Evolutionary conservation across 768 basidiomycete genomes (phyloP).

Genomic region (Trametes meyenii): DNA sequence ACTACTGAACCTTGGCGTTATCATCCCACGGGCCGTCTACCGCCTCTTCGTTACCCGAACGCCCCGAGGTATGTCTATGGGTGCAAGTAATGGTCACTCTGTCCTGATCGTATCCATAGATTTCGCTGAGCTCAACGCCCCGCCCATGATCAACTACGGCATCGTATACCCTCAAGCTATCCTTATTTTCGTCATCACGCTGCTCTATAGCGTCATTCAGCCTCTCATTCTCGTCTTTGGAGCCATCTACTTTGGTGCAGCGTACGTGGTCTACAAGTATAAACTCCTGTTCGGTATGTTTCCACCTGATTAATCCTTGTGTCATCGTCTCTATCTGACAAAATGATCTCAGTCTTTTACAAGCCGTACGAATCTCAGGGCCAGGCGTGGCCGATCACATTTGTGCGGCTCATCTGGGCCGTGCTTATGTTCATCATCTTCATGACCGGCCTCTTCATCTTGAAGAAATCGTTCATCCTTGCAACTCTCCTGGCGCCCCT

Average conservation of each 20-base stretch:
- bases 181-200: slow-evolving; percentile 91
- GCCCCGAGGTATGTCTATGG: slow-evolving; percentile 69
- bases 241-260: slow-evolving; percentile 94
- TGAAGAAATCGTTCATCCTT: slow-evolving; percentile 59
- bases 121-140: slow-evolving; percentile 94
- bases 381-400: slow-evolving; percentile 97
- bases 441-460: slow-evolving; percentile 95
- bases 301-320: neutral
- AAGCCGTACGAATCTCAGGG: slow-evolving; percentile 98
- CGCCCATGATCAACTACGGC: slow-evolving; percentile 98
- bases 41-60: slow-evolving; percentile 83
- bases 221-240: slow-evolving; percentile 95
- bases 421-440: slow-evolving; percentile 92
- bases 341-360: slow-evolving; percentile 87
- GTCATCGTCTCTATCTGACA: neutral
- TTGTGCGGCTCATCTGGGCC: slow-evolving; percentile 89
- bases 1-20: slow-evolving; percentile 86
- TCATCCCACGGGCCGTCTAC: slow-evolving; percentile 77
- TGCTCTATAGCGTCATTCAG: slow-evolving; percentile 94
- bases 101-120: slow-evolving; percentile 49
- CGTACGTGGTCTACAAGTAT: slow-evolving; percentile 98
- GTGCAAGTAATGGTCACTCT: slow-evolving; percentile 1
- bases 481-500: slow-evolving; percentile 74
- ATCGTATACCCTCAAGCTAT: slow-evolving; percentile 97
- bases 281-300: slow-evolving; percentile 88